Percentiles rank a stretch among this genome's conserved stretches.
Conservation (phyloP, 495 filamentous ascomycete genomes). For the Copromyces sp. region DNA sequence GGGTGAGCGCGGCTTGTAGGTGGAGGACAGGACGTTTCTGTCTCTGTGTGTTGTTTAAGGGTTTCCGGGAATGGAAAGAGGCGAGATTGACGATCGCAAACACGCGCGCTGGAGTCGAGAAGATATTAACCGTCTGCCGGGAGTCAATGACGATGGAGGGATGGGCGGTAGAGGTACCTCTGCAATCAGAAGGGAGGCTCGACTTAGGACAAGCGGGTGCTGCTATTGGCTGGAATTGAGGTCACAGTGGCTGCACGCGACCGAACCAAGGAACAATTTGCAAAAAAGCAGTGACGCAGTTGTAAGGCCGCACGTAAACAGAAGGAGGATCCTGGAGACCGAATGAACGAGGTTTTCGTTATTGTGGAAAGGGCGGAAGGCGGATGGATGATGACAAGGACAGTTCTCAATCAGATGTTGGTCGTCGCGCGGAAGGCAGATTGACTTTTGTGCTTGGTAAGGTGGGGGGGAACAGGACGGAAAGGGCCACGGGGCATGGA, state of each 20-base stretch:
- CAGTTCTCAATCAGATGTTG: not conserved
- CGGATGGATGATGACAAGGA: not conserved
- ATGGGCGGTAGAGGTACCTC: not conserved
- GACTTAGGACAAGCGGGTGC: not conserved
- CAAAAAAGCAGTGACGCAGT: not conserved
- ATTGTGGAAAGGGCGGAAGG: not conserved
- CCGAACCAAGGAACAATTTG: conserved; percentile 15
- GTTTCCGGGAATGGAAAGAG: not conserved
- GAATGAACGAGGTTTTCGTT: not conserved
- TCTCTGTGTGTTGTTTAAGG: not conserved
- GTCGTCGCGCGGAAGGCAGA: not conserved
- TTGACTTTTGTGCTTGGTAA: not conserved
- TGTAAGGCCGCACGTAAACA: not conserved
- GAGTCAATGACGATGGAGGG: not conserved
- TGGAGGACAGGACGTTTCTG: not conserved
- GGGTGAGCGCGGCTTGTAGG: not conserved
- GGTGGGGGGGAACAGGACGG: not conserved
- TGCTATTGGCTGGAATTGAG: conserved; percentile 9
- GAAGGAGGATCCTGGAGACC: not conserved
- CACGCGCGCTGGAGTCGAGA: conserved; percentile 7
- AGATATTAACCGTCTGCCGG: conserved; percentile 6
- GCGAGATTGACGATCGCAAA: not conserved
- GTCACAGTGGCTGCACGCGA: conserved; percentile 18
- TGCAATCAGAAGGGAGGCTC: not conserved
- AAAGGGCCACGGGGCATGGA: not conserved